A percentile compares a stretch with the other conserved stretches of the same genome.
phyloP scores from a whole-genome alignment of 345 rosid species.

The Sapria himalayana region DNA sequence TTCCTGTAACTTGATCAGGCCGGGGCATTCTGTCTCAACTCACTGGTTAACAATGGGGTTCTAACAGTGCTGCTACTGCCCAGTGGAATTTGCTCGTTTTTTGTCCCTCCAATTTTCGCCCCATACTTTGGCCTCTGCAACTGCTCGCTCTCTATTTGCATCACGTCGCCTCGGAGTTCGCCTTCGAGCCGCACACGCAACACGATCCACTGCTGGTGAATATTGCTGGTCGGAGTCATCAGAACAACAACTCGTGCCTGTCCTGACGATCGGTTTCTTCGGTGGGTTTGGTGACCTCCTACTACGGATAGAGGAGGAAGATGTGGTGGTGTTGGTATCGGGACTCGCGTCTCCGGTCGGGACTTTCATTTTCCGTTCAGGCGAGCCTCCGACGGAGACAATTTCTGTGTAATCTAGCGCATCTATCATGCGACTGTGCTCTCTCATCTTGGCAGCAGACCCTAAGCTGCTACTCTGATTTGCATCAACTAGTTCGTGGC shows the following conservation, averaged over 20 bases:
- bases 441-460: constrained; percentile 44
- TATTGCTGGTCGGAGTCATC: constrained; percentile 45
- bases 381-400: no score
- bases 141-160: constrained; percentile 89
- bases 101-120: constrained; percentile 95
- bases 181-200: constrained; percentile 39
- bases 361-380: no score
- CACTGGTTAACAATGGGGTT: no score
- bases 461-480: constrained; percentile 51
- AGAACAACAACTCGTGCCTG: constrained; percentile 64
- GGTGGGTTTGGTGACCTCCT: no score
- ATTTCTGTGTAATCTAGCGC: constrained; percentile 70
- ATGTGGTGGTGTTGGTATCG: no score
- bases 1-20: no score
- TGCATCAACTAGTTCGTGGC: constrained; percentile 44
- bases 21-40: no score
- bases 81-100: constrained; percentile 45
- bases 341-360: no score
- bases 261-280: constrained; percentile 55
- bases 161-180: constrained; percentile 60
- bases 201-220: constrained; percentile 58
- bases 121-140: constrained; percentile 96
- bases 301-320: no score
- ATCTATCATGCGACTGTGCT: constrained; percentile 39
- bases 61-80: no score